Conservation (phyloP, 768 basidiomycete genomes). For the Cantharellus anzutake region DNA sequence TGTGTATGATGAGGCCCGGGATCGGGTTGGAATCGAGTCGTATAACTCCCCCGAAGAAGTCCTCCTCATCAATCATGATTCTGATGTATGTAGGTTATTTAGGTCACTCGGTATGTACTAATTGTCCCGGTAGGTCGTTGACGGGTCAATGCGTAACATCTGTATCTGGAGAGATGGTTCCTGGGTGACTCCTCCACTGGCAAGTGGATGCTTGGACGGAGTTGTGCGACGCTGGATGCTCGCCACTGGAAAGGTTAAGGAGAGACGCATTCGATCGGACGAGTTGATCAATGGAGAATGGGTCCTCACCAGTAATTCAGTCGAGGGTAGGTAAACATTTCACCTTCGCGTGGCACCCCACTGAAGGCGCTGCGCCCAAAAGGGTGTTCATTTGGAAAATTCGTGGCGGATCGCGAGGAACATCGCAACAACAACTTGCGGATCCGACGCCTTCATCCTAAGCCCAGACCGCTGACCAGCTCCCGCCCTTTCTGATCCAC, state of each 20-base stretch:
- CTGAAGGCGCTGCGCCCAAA: not conserved
- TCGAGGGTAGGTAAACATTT: not conserved
- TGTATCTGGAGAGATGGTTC: not conserved
- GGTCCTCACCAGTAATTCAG: not conserved
- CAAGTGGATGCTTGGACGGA: not conserved
- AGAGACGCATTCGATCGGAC: not conserved
- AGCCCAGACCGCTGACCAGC: too few relatives aligned
- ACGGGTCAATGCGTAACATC: not conserved
- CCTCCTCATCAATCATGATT: not conserved
- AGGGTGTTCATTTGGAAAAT: not conserved
- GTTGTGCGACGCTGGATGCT: not conserved
- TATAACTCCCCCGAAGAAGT: not conserved
- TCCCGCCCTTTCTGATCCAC: too few relatives aligned
- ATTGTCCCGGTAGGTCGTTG: not conserved
- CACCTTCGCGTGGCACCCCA: not conserved
- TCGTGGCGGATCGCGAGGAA: not conserved
- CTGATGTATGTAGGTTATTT: not conserved
- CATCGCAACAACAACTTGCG: not conserved
- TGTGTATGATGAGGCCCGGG: not conserved
- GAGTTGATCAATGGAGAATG: not conserved
- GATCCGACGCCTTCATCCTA: too few relatives aligned
- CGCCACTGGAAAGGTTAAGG: not conserved
- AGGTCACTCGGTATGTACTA: too few relatives aligned
- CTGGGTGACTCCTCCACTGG: not conserved
- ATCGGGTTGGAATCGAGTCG: not conserved